Conservation (phyloP, 768 basidiomycete genomes). For the Lactarius hatsudake region DNA sequence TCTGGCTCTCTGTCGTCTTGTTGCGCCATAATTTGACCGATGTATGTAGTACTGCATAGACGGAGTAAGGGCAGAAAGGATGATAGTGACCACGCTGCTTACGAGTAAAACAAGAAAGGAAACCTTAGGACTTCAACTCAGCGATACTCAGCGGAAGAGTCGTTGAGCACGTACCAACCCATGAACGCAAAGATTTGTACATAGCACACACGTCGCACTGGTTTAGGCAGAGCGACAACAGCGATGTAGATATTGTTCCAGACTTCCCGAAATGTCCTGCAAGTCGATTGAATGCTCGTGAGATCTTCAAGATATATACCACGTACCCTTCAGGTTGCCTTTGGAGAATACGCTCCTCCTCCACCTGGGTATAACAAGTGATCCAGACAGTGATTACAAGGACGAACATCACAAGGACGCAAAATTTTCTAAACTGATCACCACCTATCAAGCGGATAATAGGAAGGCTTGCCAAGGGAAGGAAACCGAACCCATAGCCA, state of each 20-base stretch:
- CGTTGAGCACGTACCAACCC: constrained; percentile 66
- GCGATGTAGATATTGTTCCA: constrained; percentile 74
- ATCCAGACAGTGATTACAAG: constrained; percentile 81
- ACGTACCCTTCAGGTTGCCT: constrained; percentile 38
- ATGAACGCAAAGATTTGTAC: constrained; percentile 96
- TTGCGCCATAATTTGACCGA: constrained; percentile 91
- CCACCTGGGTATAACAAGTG: constrained; percentile 84
- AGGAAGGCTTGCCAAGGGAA: constrained; percentile 81
- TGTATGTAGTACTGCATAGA: constrained; percentile 73
- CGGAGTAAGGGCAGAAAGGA: constrained; percentile 7
- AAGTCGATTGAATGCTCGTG: constrained; percentile 16
- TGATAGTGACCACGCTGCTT: constrained; percentile 31
- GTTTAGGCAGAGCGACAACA: constrained; percentile 70
- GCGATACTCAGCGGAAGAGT: neutral
- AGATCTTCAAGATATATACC: neutral
- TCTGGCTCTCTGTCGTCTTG: constrained; percentile 74
- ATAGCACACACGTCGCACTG: constrained; percentile 85
- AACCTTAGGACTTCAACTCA: constrained; percentile 53
- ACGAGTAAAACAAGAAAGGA: constrained; percentile 93
- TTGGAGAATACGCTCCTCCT: constrained; percentile 57
- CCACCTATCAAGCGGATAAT: constrained; percentile 81
- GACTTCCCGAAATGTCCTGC: constrained; percentile 66
- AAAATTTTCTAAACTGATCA: constrained; percentile 94
- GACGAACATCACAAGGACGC: constrained; percentile 76
- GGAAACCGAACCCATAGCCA: constrained; percentile 89